A percentile compares a stretch with the other conserved stretches of the same genome.
Evolutionary conservation across 768 basidiomycete genomes (phyloP).

Genomic region (Termitomyces heimii): DNA sequence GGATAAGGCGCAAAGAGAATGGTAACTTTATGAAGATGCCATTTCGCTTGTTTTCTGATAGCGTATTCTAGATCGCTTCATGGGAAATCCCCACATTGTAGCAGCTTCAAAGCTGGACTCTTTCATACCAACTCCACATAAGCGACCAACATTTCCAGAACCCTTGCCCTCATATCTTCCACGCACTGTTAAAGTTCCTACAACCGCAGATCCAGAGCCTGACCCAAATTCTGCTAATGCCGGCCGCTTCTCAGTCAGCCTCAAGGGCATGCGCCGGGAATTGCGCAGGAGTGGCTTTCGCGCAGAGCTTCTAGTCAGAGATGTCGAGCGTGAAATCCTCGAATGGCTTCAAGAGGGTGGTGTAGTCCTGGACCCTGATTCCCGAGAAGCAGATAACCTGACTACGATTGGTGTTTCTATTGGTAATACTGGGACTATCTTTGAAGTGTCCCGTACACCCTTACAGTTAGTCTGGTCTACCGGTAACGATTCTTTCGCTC

Average conservation of each 20-base stretch:
- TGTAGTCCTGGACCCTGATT: constrained; percentile 48
- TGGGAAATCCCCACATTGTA: constrained; percentile 67
- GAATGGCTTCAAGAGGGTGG: constrained; percentile 59
- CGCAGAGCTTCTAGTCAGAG: constrained; percentile 57
- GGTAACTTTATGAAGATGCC: constrained; percentile 34
- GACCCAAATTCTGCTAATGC: constrained; percentile 59
- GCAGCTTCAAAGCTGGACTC: constrained; percentile 57
- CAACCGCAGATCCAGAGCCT: constrained; percentile 29
- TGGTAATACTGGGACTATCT: constrained; percentile 46
- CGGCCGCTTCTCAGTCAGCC: constrained; percentile 69
- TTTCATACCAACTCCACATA: constrained; percentile 33
- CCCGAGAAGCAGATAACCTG: constrained; percentile 16
- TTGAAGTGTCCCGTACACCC: constrained; percentile 63
- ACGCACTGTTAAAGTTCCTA: constrained; percentile 50
- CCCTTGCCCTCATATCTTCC: constrained; percentile 69
- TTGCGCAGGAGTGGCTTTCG: constrained; percentile 57
- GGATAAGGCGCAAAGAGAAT: constrained; percentile 72
- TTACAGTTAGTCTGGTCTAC: constrained; percentile 71
- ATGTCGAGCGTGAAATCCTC: constrained; percentile 58
- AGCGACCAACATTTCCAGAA: constrained; percentile 62
- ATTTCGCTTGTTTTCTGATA: neutral
- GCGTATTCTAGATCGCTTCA: constrained; percentile 50
- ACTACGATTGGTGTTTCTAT: constrained; percentile 36
- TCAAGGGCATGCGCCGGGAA: constrained; percentile 69
- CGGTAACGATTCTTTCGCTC: constrained; percentile 62